Evolutionary conservation across 345 rosid species (phyloP).

Genomic region (Moringa oleifera): DNA sequence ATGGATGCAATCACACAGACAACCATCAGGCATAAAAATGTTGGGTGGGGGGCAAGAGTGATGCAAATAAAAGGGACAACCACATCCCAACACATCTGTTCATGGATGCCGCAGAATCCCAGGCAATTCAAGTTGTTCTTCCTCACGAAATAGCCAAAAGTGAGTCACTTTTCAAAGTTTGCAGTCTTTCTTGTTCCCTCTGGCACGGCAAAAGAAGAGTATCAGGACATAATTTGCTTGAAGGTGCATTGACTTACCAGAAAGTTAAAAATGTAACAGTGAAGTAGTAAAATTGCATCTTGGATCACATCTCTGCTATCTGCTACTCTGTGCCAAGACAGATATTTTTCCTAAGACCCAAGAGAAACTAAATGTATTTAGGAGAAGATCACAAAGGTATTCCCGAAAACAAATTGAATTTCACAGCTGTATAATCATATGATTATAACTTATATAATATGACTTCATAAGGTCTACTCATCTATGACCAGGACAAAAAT

Average conservation of each 20-base stretch:
- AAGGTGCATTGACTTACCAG: background rate
- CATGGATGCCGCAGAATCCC: background rate
- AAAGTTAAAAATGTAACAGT: background rate
- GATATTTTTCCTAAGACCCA: background rate
- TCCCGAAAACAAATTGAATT: background rate
- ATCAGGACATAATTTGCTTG: background rate
- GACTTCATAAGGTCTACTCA: background rate
- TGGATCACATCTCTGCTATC: background rate
- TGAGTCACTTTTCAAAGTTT: background rate
- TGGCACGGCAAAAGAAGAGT: background rate
- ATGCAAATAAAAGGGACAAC: background rate
- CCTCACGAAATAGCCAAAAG: background rate
- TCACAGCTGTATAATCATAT: slow-evolving; percentile 1
- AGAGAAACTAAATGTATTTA: background rate
- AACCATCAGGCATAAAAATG: background rate
- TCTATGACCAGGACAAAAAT: background rate
- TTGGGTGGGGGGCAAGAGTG: background rate
- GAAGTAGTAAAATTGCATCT: background rate
- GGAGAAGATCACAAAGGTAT: background rate
- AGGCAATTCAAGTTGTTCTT: background rate
- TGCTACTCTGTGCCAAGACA: background rate
- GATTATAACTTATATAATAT: background rate
- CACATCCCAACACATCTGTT: background rate
- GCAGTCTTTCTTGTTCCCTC: background rate
- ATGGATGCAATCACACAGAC: background rate